Evolutionary conservation across 2,329 filamentous ascomycete species (phyloP).

Genomic region (Monilinia aucupariae): DNA sequence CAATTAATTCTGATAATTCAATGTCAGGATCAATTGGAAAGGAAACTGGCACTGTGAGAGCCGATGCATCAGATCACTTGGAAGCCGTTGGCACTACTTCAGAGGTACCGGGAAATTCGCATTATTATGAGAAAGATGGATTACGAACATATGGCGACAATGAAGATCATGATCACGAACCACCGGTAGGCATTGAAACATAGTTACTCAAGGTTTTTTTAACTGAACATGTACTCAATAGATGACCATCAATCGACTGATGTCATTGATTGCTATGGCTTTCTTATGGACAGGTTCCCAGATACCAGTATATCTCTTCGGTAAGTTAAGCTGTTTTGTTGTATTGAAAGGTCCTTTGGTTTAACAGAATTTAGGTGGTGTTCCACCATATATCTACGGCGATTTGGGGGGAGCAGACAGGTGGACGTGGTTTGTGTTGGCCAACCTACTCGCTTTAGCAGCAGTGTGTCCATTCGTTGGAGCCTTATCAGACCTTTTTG

Average conservation of each 20-base stretch:
- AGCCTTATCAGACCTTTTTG: slow-evolving; percentile 57
- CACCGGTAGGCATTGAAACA: slow-evolving; percentile 36
- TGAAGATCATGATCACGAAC: slow-evolving; percentile 43
- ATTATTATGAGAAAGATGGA: slow-evolving; percentile 31
- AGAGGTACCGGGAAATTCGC: slow-evolving; percentile 25
- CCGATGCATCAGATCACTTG: not conserved
- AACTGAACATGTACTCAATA: slow-evolving; percentile 44
- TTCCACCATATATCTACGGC: slow-evolving; percentile 50
- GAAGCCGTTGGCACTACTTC: slow-evolving; percentile 6
- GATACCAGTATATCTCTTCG: slow-evolving; percentile 53
- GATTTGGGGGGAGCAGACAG: slow-evolving; percentile 50
- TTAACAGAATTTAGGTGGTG: slow-evolving; percentile 36
- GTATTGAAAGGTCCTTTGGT: not conserved
- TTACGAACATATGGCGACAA: slow-evolving; percentile 43
- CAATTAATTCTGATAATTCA: slow-evolving; percentile 19
- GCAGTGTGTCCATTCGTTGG: slow-evolving; percentile 61
- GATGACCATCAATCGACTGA: slow-evolving; percentile 52
- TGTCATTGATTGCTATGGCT: slow-evolving; percentile 53
- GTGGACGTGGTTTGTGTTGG: slow-evolving; percentile 38
- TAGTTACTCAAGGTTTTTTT: not conserved
- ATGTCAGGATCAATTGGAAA: slow-evolving; percentile 26
- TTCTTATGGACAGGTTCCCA: slow-evolving; percentile 58
- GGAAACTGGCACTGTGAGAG: slow-evolving; percentile 9
- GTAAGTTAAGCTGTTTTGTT: slow-evolving; percentile 28
- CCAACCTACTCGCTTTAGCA: slow-evolving; percentile 51